Evolutionary conservation across 495 filamentous ascomycete species (phyloP), one percentile per base, ranked within the genome.

Genomic region (Aspergillus saccharolyticus): DNA sequence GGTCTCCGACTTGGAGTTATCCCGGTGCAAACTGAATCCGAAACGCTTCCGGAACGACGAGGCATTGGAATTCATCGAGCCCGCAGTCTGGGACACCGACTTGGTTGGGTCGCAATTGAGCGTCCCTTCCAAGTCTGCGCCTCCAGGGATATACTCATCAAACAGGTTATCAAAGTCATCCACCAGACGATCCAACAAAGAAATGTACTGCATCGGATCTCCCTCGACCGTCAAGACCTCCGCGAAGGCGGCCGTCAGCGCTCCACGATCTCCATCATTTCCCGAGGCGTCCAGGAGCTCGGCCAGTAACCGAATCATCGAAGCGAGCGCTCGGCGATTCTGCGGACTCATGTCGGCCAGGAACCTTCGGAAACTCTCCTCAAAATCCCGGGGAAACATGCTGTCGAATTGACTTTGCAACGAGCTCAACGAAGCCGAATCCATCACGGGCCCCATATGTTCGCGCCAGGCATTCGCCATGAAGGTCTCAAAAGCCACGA

Each of bases 401-500:
- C 83, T 87, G 21, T 89, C 85, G 42, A 89, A 88, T 59, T 89
- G 87, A 30, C 78, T 77, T 63, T 92, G 91, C 20, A 98, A 76
- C 14, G 79, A 76, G 50, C 84, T 80, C 24, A 96, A 72, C 16
- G 81, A 78, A 21, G 85, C 74, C 28, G 78, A 68, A 3, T 85
- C 78, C 57, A 97, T 80, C 39, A 97, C 78, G 3, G 88, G 82
- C 0, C 95, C 95, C 78, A 97, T 92, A 59, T 89, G 87, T 49
- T 91, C 85, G 53, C 79, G 84, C 94, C 94, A 98, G 25, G 91
- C 91, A 55, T 89, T 86, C 56, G 83, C 84, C 65, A 97, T 78
- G 59, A 97, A 98, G 57, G 94, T 96, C 63, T 96, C 91, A 65
- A 98, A 98, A 1, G 93, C 89, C 17, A 87, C 86, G 63, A 97